phyloP scores from a whole-genome alignment of 1,139 yeast species.

The Yamadazyma sp. region DNA sequence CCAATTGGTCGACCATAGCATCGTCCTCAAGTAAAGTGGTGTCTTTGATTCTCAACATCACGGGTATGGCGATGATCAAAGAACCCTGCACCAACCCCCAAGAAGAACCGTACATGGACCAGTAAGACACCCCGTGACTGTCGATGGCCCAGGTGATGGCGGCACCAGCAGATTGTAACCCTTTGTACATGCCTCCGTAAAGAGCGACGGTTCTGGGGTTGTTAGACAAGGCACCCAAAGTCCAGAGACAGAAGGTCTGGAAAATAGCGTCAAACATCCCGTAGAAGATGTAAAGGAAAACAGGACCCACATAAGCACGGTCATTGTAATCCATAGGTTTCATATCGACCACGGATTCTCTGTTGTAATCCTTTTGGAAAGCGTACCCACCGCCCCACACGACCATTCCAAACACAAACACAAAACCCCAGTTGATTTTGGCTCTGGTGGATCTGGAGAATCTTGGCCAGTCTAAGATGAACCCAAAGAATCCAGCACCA shows the following conservation, averaged over 20 bases:
- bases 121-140: conserved; percentile 40
- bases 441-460: conserved; percentile 49
- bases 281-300: conserved; percentile 61
- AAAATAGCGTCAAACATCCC: conserved; percentile 59
- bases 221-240: conserved; percentile 59
- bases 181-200: conserved; percentile 64
- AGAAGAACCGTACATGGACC: conserved; percentile 48
- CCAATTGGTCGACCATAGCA: conserved; percentile 25
- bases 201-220: conserved; percentile 57
- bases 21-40: conserved; percentile 7
- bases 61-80: conserved; percentile 39
- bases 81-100: conserved; percentile 60
- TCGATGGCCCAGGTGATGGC: conserved; percentile 50
- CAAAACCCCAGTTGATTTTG: conserved; percentile 43
- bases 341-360: conserved; percentile 33
- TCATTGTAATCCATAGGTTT: conserved; percentile 46
- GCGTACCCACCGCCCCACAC: conserved; percentile 67
- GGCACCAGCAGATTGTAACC: conserved; percentile 64
- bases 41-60: conserved; percentile 24
- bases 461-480: conserved; percentile 43
- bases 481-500: conserved; percentile 54
- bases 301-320: conserved; percentile 52
- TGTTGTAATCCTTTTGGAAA: conserved; percentile 47
- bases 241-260: conserved; percentile 59
- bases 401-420: conserved; percentile 45